phyloP scores from a whole-genome alignment of 2,329 filamentous ascomycete species.

The Rutstroemia sp. region DNA sequence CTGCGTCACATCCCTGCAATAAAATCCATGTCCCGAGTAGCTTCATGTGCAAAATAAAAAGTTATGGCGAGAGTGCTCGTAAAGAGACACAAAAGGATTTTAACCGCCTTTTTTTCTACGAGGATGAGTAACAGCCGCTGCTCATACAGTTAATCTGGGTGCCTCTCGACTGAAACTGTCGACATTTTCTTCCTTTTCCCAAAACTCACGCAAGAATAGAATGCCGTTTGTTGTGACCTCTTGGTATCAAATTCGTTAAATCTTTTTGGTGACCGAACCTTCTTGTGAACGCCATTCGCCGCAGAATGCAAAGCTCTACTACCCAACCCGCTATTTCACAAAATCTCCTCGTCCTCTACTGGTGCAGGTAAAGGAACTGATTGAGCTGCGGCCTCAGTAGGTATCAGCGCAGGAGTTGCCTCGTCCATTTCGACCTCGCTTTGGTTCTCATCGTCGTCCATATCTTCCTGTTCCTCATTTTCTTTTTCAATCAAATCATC shows the following conservation, averaged over 20 bases:
- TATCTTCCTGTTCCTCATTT: slow-evolving; percentile 13
- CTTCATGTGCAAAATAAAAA: no score
- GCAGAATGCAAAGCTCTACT: slow-evolving; percentile 12
- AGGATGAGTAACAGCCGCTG: not conserved
- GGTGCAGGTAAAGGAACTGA: slow-evolving; percentile 7
- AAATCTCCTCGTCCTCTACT: slow-evolving; percentile 21
- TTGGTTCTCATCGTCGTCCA: slow-evolving; percentile 9
- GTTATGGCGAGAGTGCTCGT: no score
- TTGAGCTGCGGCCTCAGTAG: not conserved
- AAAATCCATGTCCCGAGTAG: not conserved
- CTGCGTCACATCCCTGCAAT: not conserved
- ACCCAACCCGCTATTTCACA: slow-evolving; percentile 13
- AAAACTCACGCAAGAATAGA: not conserved
- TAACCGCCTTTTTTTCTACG: no score
- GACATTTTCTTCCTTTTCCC: not conserved
- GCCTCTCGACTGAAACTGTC: not conserved
- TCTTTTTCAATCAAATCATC: slow-evolving; percentile 22
- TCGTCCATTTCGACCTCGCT: slow-evolving; percentile 9
- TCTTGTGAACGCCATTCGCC: slow-evolving; percentile 16
- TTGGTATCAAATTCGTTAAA: slow-evolving; percentile 18
- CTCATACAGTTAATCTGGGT: no score
- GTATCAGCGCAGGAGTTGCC: not conserved
- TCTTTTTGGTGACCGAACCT: not conserved
- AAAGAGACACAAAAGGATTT: no score
- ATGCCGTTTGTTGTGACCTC: slow-evolving; percentile 6